Evolutionary conservation across 1,139 yeast species (phyloP).

Genomic region (Saccharomyces hybrid): DNA sequence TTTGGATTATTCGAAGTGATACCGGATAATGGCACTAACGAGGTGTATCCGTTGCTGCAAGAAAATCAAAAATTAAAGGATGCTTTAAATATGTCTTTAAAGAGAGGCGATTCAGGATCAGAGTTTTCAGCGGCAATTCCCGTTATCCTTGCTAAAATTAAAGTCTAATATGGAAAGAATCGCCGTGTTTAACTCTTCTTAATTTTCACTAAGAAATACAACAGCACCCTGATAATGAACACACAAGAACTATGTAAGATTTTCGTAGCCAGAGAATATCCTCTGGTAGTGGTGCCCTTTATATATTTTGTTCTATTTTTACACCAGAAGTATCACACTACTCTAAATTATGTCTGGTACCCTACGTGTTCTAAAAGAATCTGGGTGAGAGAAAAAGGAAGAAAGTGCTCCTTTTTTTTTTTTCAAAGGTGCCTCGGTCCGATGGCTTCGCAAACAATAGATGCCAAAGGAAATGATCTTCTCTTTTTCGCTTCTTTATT

Average conservation of each 20-base stretch:
- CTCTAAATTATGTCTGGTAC: background rate
- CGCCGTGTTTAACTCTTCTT: background rate
- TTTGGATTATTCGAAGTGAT: conserved; percentile 21
- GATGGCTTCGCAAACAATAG: background rate
- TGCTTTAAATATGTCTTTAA: conserved; percentile 7
- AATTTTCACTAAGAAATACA: background rate
- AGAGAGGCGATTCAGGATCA: conserved; percentile 3
- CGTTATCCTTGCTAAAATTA: background rate
- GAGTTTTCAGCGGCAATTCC: conserved; percentile 13
- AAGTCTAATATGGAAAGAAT: background rate
- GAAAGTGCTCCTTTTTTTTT: background rate
- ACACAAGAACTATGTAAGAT: background rate
- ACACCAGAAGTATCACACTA: background rate
- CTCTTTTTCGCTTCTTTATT: background rate
- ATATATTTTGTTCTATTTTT: background rate
- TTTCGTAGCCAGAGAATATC: background rate
- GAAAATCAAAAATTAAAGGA: conserved; percentile 9
- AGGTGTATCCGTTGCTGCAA: conserved; percentile 5
- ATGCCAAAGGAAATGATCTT: background rate
- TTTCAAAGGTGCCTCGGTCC: background rate
- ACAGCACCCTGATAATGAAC: background rate
- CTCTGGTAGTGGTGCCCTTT: background rate
- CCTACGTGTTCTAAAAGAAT: background rate
- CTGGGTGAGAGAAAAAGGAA: background rate
- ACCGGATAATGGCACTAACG: conserved; percentile 7